Percentiles rank a stretch among this genome's conserved stretches.
phyloP scores from a whole-genome alignment of 108 stramenopile species.

The Cyclotella kingstonii region DNA sequence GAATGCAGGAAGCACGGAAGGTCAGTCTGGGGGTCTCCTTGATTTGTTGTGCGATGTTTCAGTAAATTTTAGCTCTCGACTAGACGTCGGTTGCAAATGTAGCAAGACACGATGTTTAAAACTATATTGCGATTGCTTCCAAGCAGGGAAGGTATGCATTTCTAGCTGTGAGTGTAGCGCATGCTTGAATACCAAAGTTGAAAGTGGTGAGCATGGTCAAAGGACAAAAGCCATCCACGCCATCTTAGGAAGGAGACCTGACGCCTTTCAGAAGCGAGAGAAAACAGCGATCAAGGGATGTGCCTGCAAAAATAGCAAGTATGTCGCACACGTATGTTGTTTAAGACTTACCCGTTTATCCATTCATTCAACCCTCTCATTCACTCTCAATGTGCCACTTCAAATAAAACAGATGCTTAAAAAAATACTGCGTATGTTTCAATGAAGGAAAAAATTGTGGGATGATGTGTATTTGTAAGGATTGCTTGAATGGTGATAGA shows the following conservation, averaged over 20 bases:
- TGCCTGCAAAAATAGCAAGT: conserved; percentile 18
- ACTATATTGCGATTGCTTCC: conserved; percentile 32
- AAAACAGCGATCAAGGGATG: conserved; percentile 10
- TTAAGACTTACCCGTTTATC: background rate
- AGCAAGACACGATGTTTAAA: conserved; percentile 11
- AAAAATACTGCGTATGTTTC: conserved; percentile 31
- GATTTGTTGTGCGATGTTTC: conserved; percentile 1
- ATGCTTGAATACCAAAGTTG: conserved; percentile 14
- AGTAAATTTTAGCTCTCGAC: background rate
- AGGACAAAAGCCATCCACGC: conserved; percentile 11
- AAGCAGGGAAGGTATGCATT: conserved; percentile 10
- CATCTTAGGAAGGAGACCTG: conserved; percentile 5
- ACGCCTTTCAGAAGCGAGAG: conserved; percentile 17
- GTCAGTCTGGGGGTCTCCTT: background rate
- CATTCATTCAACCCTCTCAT: too few relatives aligned
- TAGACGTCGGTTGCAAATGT: conserved; percentile 12
- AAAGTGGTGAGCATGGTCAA: conserved; percentile 14
- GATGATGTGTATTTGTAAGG: conserved; percentile 12
- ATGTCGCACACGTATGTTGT: background rate
- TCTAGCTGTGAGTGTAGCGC: conserved; percentile 8
- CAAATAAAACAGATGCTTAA: conserved; percentile 11
- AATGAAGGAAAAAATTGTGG: conserved; percentile 2
- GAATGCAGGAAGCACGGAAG: background rate
- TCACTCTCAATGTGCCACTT: background rate
- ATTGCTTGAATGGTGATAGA: conserved; percentile 6